phyloP scores from a whole-genome alignment of 2,329 filamentous ascomycete species.

The Graphium sp. region DNA sequence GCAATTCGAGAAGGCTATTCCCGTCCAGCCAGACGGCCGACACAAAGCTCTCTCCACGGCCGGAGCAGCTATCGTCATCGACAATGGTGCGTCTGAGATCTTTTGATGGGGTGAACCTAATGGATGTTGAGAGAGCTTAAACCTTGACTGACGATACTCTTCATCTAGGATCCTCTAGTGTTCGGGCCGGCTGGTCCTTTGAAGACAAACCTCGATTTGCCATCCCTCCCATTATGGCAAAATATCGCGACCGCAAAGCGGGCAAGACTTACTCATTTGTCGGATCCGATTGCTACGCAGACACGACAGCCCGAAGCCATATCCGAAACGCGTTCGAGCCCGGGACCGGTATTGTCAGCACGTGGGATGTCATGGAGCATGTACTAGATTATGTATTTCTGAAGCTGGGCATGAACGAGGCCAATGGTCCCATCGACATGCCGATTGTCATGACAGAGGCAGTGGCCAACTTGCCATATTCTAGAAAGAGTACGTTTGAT shows the following conservation, averaged over 20 bases:
- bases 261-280: slow-evolving; percentile 86
- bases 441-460: slow-evolving; percentile 94
- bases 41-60: slow-evolving; percentile 44
- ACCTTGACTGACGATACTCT: slow-evolving; percentile 7
- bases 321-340: slow-evolving; percentile 82
- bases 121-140: too few relatives aligned
- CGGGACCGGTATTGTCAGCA: slow-evolving; percentile 80
- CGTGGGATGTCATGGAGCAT: slow-evolving; percentile 97
- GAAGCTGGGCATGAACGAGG: slow-evolving; percentile 73
- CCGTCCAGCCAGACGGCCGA: slow-evolving; percentile 49
- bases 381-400: slow-evolving; percentile 88
- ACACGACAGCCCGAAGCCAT: slow-evolving; percentile 82
- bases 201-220: slow-evolving; percentile 65
- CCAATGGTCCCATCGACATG: slow-evolving; percentile 58
- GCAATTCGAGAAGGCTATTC: slow-evolving; percentile 38
- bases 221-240: slow-evolving; percentile 80
- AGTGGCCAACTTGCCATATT: slow-evolving; percentile 78
- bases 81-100: slow-evolving; percentile 66
- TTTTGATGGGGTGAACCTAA: too few relatives aligned
- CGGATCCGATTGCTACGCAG: slow-evolving; percentile 82
- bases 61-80: slow-evolving; percentile 77
- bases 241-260: slow-evolving; percentile 87
- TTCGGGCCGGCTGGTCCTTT: slow-evolving; percentile 94
- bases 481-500: slow-evolving; percentile 56
- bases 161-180: slow-evolving; percentile 57